Evolutionary conservation across 306 rosid species (phyloP), one percentile per base, ranked within the genome.

Genomic region (Lathyrus sativus): DNA sequence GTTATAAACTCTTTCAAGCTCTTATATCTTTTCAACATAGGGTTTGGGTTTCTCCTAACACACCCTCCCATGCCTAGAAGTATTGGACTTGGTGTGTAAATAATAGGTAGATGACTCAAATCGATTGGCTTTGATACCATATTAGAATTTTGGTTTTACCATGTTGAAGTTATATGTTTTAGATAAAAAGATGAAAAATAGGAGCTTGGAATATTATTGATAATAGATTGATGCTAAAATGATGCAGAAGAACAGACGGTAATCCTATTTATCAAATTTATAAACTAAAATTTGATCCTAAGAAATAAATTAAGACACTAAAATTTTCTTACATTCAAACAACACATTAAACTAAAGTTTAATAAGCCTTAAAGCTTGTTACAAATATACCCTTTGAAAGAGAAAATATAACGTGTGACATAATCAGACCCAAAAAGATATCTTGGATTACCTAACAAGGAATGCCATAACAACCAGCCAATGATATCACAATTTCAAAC

Each of bases 111-210:
- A 19, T 53, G 35, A 3, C 35, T 19, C 59, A 4, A 19, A 53
- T 19, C 29, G 15, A 53, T 53, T 5, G 59, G 35, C 7, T 53
- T 11, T 53, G 14, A 53, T 18, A 22, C 35, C 38, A 12, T 55
- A 26, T 28, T 55, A 55, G 37, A 55, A 26, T 11, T 26, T 55
- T 55, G 62, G 62, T 55, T 55, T 26, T 26, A 26, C 11, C 62
- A 26, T 55, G 39, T 55, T 55, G 38, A 55, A 6, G 39, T 55
- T 28, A 55, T 12, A 26, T 4, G 17, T 26, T 55, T 55, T 26
- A 28, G 18, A 55, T 28, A 55, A 55, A 22, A 53, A 53, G 59
- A 26, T 15, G 9, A 54, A 7, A 54, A 55, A 12, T 13, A 28
- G n/a, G 62, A 26, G 62, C 11, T 26, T 55, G 18, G 18, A 55